phyloP scores from a whole-genome alignment of 306 rosid species.

The Glycine latifolia region DNA sequence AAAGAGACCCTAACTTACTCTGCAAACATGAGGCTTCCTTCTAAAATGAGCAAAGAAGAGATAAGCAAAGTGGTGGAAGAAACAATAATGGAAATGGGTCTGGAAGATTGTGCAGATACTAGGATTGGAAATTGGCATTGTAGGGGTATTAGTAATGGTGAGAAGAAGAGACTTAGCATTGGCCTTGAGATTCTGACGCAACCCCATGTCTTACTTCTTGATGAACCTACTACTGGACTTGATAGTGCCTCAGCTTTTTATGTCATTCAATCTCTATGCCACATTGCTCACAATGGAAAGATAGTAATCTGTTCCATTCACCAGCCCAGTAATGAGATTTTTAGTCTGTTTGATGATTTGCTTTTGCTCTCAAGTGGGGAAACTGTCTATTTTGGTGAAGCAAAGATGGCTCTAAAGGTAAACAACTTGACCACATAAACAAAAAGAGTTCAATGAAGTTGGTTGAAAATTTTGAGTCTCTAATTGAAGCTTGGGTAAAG shows the following conservation, averaged over 20 bases:
- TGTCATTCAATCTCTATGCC: conserved; percentile 66
- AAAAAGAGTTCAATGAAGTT: too few relatives aligned
- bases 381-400: conserved; percentile 75
- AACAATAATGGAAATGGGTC: conserved; percentile 72
- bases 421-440: too few relatives aligned
- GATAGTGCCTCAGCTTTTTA: conserved; percentile 84
- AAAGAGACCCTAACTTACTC: conserved; percentile 76
- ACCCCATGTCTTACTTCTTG: conserved; percentile 71
- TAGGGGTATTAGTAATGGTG: conserved; percentile 80
- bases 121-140: conserved; percentile 78
- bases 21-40: conserved; percentile 76
- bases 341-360: conserved; percentile 73
- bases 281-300: conserved; percentile 65
- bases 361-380: conserved; percentile 71
- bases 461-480: not conserved
- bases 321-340: conserved; percentile 76
- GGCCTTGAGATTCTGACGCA: conserved; percentile 73
- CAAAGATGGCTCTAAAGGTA: conserved; percentile 58
- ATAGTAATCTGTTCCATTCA: conserved; percentile 76
- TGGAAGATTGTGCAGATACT: conserved; percentile 75
- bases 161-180: conserved; percentile 81
- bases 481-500: conserved; percentile 48
- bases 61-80: conserved; percentile 55
- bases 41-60: conserved; percentile 60
- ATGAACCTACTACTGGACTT: conserved; percentile 87